Conservation (phyloP, 371 early-diverging fungal genomes). For the Mortierella sp. region DNA sequence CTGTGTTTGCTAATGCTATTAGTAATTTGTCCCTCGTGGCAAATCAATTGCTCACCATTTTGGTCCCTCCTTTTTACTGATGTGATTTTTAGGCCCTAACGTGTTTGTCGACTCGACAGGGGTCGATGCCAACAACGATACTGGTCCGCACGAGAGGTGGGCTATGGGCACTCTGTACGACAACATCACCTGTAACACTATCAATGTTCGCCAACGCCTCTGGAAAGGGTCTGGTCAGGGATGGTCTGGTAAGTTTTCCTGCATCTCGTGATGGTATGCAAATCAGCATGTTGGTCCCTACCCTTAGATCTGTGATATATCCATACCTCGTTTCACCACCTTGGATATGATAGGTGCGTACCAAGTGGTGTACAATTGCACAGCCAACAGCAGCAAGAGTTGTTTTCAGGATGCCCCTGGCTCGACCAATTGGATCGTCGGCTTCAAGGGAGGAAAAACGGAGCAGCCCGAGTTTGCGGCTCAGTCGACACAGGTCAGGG, state of each 20-base stretch:
- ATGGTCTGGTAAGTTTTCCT: conserved; percentile 29
- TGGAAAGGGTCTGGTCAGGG: conserved; percentile 41
- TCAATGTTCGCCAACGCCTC: conserved; percentile 27
- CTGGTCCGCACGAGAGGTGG: conserved; percentile 44
- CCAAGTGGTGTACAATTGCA: conserved; percentile 34
- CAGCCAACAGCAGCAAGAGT: conserved; percentile 14
- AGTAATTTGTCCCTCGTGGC: neutral
- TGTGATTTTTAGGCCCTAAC: conserved; percentile 20
- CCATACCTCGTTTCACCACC: neutral
- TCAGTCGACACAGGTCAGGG: conserved; percentile 9
- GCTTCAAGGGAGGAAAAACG: conserved; percentile 30
- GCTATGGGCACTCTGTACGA: conserved; percentile 40
- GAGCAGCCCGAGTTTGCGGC: conserved; percentile 19
- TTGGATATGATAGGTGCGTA: conserved; percentile 16
- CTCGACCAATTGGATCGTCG: conserved; percentile 35
- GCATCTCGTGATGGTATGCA: neutral
- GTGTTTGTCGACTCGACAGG: conserved; percentile 34
- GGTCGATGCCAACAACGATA: conserved; percentile 23
- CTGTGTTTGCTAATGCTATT: neutral
- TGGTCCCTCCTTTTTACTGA: neutral
- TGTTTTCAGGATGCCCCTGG: conserved; percentile 35
- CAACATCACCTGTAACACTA: conserved; percentile 31
- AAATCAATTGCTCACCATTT: neutral
- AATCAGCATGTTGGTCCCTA: no score
- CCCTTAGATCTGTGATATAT: neutral